phyloP scores from a whole-genome alignment of 345 rosid genomes.

The Theobroma cacao region DNA sequence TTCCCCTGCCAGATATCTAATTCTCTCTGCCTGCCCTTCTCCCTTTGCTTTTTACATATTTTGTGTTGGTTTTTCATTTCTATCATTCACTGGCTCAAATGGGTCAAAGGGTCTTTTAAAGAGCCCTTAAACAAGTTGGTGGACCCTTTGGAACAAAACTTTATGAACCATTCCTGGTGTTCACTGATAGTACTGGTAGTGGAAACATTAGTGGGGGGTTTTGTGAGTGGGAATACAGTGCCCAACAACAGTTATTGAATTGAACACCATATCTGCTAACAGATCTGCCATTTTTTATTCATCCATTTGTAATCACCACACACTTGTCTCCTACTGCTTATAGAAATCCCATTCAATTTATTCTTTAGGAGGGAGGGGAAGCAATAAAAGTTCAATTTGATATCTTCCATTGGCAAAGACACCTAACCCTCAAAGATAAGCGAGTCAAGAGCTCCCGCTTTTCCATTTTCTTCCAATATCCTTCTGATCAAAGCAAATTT shows the following conservation, averaged over 20 bases:
- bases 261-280: neutral
- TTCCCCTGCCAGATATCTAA: neutral
- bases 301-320: neutral
- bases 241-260: neutral
- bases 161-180: neutral
- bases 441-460: neutral
- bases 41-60: neutral
- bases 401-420: neutral
- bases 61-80: neutral
- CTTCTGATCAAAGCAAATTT: neutral
- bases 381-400: neutral
- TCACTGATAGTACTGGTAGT: neutral
- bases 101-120: neutral
- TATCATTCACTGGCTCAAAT: neutral
- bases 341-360: neutral
- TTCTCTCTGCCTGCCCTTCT: neutral
- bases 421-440: neutral
- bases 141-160: slow-evolving; percentile 3
- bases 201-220: neutral
- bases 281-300: neutral
- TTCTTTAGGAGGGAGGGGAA: neutral
- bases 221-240: slow-evolving; percentile 1
- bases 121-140: neutral
- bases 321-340: neutral
- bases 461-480: neutral